Evolutionary conservation across 179 eudicot genomes (phyloP).

Genomic region (Beta corolliflora): DNA sequence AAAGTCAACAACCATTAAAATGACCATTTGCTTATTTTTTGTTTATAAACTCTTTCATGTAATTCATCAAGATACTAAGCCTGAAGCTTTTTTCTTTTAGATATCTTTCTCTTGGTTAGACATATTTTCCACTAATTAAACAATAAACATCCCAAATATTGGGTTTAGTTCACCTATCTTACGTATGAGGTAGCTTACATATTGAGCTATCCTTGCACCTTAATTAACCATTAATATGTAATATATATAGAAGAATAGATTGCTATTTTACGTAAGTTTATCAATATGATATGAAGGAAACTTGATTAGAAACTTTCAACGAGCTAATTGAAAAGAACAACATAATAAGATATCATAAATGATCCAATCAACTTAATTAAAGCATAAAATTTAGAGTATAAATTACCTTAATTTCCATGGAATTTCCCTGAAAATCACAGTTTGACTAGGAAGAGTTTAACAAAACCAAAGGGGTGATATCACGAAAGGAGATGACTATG

Average conservation of each 20-base stretch:
- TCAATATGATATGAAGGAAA: not conserved
- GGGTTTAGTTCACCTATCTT: not conserved
- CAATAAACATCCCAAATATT: not conserved
- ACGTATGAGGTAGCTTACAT: not conserved
- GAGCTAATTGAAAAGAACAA: not conserved
- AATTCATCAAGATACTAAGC: not conserved
- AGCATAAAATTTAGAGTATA: not conserved
- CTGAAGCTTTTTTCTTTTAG: not conserved
- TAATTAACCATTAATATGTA: not conserved
- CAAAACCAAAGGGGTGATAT: conserved; percentile 9
- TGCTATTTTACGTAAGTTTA: not conserved
- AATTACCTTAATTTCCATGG: conserved; percentile 35
- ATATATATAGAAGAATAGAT: not conserved
- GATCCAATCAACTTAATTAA: conserved; percentile 16
- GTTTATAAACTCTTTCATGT: not conserved
- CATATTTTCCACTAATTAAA: not conserved
- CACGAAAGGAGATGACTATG: conserved; percentile 5
- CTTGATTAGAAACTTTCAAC: not conserved
- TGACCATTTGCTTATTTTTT: not conserved
- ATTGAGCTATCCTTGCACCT: not conserved
- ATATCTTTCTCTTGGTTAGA: not conserved
- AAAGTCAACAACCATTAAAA: not conserved
- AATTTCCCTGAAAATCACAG: conserved; percentile 3
- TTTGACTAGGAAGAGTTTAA: conserved; percentile 3
- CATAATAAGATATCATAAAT: conserved; percentile 12